Base-by-base conservation (phyloP, 331 rosid genomes). In the Stylosanthes scabra region DNA sequence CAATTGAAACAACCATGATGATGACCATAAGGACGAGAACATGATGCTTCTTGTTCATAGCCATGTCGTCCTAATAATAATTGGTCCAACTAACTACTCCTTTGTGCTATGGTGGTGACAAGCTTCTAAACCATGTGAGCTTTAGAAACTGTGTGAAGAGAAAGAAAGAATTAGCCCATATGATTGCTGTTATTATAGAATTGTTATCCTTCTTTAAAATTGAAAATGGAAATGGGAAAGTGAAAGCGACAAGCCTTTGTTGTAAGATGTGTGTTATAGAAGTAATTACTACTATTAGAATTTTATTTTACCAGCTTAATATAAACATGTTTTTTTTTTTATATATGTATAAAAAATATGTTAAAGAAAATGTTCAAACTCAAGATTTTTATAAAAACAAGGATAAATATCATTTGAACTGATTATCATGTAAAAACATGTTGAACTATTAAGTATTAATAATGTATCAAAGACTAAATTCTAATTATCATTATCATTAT, bases 11-110 rank as follows among this genome's bases (percentile, higher is more conserved):
- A 61, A 75, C 14, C 40, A 76, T 11, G 65, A 84, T 11, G 65
- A 84, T 56, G 80, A 90, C 60, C 60, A 86, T 9, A 7, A 83
- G 8, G 68, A 85, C 2, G 68, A 83, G 55, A 12, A 87, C 31
- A 74, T 66, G 70, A 46, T 74, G 59, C 67, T 83, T 89, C 70
- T 83, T 89, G 8, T 47, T 50, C 11, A 68, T 3, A 62, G 52
- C 70, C 91, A 86, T 90, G 20, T 28, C 8, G 45, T 58, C 25
- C 37, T 31, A 29, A n/a, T n/a, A n/a, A 63, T 13, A 7, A 8
- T 6, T 31, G n/a, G 28, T 29, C 4, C 10, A 6, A 51, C 7
- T 7, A 2, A n/a, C n/a, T n/a, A 50, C 4, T 51, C 9, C 16
- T 3, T 13, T 60, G 62, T 67, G 57, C 64, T 60, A 4, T 9